Evolutionary conservation across 768 basidiomycete genomes (phyloP).

Genomic region (Leccinum ochraceum): DNA sequence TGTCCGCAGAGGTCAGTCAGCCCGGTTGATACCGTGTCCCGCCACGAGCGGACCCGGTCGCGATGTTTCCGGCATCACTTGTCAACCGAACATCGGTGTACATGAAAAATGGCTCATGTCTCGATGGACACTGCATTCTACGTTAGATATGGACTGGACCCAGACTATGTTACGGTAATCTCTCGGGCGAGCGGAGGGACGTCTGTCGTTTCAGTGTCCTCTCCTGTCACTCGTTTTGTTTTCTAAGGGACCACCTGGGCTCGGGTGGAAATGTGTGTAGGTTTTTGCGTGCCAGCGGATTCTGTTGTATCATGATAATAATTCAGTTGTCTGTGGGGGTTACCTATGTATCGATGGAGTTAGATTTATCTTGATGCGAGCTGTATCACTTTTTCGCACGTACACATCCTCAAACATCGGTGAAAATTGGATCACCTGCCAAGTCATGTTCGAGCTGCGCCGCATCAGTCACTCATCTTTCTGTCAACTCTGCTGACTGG

Average conservation of each 20-base stretch:
- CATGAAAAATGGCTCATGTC: conserved; percentile 11
- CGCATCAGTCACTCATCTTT: neutral
- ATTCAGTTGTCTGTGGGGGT: conserved; percentile 1
- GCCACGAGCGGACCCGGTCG: conserved; percentile 8
- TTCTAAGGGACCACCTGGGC: conserved; percentile 10
- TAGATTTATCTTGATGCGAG: conserved; percentile 2
- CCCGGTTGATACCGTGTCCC: conserved; percentile 5
- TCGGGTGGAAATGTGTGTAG: conserved; percentile 12
- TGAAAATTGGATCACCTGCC: neutral
- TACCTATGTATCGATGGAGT: neutral
- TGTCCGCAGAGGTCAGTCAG: conserved; percentile 27
- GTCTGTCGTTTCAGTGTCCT: conserved; percentile 13
- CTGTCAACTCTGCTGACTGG: neutral
- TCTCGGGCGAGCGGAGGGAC: conserved; percentile 9
- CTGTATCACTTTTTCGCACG: neutral
- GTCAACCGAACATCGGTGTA: conserved; percentile 1
- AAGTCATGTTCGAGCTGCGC: neutral
- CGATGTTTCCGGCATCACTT: conserved; percentile 3
- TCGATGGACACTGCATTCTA: conserved; percentile 14
- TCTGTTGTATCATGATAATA: conserved; percentile 18
- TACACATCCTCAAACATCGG: conserved; percentile 12
- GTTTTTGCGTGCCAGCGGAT: conserved; percentile 2
- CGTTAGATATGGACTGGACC: conserved; percentile 25
- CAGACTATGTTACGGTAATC: conserved; percentile 22
- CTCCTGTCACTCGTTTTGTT: conserved; percentile 11